Evolutionary conservation across 2,329 filamentous ascomycete genomes (phyloP).

Genomic region (Sphaerulina populicola): DNA sequence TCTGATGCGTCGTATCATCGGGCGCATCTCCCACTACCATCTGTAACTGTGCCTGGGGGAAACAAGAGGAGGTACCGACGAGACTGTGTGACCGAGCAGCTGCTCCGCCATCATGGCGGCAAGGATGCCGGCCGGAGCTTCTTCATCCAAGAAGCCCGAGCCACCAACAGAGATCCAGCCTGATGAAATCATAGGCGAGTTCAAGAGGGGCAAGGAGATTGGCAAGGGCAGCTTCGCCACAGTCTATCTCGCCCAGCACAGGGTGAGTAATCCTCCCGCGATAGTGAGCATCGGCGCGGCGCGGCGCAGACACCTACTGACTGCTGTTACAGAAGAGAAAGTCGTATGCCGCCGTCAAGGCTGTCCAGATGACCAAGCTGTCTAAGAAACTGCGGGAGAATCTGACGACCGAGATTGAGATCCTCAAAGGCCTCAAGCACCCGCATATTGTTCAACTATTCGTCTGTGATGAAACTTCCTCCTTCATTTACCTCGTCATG

Average conservation of each 20-base stretch:
- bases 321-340: constrained; percentile 52
- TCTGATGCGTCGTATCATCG: constrained; percentile 15
- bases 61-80: constrained; percentile 9
- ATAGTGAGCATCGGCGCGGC: not conserved
- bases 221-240: constrained; percentile 96
- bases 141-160: constrained; percentile 30
- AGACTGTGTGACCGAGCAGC: constrained; percentile 2
- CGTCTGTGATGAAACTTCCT: constrained; percentile 78
- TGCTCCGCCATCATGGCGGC: constrained; percentile 26
- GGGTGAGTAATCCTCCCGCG: constrained; percentile 20
- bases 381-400: constrained; percentile 97
- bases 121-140: constrained; percentile 22
- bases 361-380: constrained; percentile 79
- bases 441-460: constrained; percentile 95
- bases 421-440: constrained; percentile 85
- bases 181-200: constrained; percentile 57
- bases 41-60: constrained; percentile 14
- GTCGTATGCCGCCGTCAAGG: constrained; percentile 88
- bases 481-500: constrained; percentile 95
- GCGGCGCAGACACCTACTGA: constrained; percentile 17
- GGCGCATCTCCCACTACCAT: constrained; percentile 7
- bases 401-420: constrained; percentile 88
- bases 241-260: constrained; percentile 55
- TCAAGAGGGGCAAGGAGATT: constrained; percentile 78
- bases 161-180: constrained; percentile 30